Evolutionary conservation across 305 asterid species (phyloP).

Genomic region (Solanum hybrid): DNA sequence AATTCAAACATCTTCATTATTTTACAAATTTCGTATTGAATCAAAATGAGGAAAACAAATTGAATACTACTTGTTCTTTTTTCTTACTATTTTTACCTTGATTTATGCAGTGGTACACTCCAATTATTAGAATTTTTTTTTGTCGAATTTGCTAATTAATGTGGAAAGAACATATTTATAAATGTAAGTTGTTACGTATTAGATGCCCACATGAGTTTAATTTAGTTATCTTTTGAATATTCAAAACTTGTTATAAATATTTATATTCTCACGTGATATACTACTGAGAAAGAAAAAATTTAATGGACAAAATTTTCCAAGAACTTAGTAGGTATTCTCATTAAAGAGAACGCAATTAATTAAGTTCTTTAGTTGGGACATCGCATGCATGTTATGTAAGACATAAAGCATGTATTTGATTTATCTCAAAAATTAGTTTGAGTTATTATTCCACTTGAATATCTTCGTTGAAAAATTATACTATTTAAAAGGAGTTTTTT

Average conservation of each 20-base stretch:
- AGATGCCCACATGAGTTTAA: neutral
- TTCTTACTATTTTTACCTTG: neutral
- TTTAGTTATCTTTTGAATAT: neutral
- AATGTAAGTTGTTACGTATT: neutral
- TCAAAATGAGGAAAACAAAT: too few relatives aligned
- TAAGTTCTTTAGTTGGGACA: neutral
- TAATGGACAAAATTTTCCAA: neutral
- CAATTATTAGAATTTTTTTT: too few relatives aligned
- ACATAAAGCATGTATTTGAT: neutral
- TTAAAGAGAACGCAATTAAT: neutral
- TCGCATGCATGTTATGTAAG: neutral
- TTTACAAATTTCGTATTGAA: too few relatives aligned
- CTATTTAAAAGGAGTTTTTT: neutral
- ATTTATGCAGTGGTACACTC: too few relatives aligned
- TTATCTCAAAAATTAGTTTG: neutral
- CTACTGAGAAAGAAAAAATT: neutral
- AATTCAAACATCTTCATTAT: too few relatives aligned
- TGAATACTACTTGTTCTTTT: neutral
- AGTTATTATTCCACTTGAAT: neutral
- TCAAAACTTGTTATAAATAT: neutral
- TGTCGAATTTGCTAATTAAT: neutral
- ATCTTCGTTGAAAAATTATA: neutral
- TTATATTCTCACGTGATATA: neutral
- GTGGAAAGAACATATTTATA: neutral
- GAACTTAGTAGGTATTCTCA: neutral